Percentiles rank a stretch among this genome's conserved stretches.
These are phyloP conservation scores for Cinnamomum chago DNA, from an alignment of 164 flowering plant genomes.

Conservation along the genomic window DNA sequence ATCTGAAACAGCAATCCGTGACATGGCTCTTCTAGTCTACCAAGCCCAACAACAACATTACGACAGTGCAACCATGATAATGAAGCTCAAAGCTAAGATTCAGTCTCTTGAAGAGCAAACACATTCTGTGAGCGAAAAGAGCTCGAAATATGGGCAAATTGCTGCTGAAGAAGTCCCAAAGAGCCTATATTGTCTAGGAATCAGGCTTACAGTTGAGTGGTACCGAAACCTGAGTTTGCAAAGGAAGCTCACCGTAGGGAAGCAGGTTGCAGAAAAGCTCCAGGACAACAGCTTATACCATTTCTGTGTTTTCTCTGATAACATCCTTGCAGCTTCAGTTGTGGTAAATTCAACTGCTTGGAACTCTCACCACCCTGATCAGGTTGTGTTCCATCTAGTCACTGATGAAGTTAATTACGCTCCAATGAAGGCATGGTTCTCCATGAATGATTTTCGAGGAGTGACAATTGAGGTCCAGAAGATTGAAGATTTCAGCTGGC, in stretches of 20 bases:
- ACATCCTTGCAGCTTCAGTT: slow-evolving; percentile 79
- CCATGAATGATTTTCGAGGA: slow-evolving; percentile 55
- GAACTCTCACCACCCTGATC: slow-evolving; percentile 54
- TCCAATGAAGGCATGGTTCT: slow-evolving; percentile 89
- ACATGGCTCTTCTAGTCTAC: slow-evolving; percentile 70
- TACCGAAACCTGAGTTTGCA: slow-evolving; percentile 37
- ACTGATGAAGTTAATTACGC: slow-evolving; percentile 78
- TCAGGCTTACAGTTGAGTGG: slow-evolving; percentile 67
- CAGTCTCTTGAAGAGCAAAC: slow-evolving; percentile 72
- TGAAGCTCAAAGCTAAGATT: slow-evolving; percentile 71
- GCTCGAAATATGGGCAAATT: slow-evolving; percentile 72
- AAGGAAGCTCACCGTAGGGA: slow-evolving; percentile 31
- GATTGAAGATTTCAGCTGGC: slow-evolving; percentile 75
- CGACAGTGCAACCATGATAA: slow-evolving; percentile 77
- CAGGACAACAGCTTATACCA: slow-evolving; percentile 59
- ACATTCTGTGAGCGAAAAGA: slow-evolving; percentile 53
- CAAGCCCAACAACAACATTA: slow-evolving; percentile 80
- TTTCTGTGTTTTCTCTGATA: slow-evolving; percentile 83
- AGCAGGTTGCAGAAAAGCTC: slow-evolving; percentile 31
- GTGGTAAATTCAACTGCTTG: slow-evolving; percentile 75
- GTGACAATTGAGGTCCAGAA: slow-evolving; percentile 74
- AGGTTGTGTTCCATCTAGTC: slow-evolving; percentile 70
- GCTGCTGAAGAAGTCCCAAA: slow-evolving; percentile 91
- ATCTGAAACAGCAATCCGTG: slow-evolving; percentile 59
- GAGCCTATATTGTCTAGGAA: slow-evolving; percentile 73